These are phyloP conservation scores for Penstemon davidsonii DNA, from an alignment of 257 asterid species.

Conservation along the genomic window DNA sequence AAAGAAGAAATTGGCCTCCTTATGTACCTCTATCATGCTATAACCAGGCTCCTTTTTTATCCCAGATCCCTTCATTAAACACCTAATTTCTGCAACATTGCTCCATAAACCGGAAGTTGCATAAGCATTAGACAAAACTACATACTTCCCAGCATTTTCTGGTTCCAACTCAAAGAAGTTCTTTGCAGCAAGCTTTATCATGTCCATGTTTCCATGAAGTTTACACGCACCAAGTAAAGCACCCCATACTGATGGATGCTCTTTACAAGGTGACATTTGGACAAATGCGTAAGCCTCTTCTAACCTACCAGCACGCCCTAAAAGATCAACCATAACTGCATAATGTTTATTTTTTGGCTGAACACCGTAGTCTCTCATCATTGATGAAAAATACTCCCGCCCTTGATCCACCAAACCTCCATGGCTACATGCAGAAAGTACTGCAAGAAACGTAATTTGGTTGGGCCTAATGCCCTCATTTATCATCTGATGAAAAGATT, in stretches of 20 bases:
- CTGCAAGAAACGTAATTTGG: conserved; percentile 82
- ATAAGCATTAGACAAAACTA: conserved; percentile 83
- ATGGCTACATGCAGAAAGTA: conserved; percentile 90
- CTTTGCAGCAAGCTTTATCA: conserved; percentile 77
- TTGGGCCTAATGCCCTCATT: conserved; percentile 81
- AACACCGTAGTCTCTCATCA: conserved; percentile 71
- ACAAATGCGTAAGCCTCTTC: conserved; percentile 72
- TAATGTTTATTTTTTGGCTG: conserved; percentile 76
- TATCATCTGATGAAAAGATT: conserved; percentile 70
- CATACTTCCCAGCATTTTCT: conserved; percentile 80
- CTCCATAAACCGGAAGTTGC: conserved; percentile 88
- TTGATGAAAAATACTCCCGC: conserved; percentile 64
- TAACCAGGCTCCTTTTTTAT: conserved; percentile 82
- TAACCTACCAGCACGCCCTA: conserved; percentile 88
- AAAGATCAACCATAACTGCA: conserved; percentile 79
- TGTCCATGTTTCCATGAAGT: conserved; percentile 69
- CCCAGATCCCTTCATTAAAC: conserved; percentile 79
- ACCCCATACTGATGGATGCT: conserved; percentile 90
- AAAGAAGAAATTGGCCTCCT: conserved; percentile 68
- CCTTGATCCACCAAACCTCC: conserved; percentile 83
- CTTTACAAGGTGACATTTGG: conserved; percentile 54
- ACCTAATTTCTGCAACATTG: conserved; percentile 77
- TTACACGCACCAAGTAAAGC: conserved; percentile 85
- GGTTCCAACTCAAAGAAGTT: conserved; percentile 79
- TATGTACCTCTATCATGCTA: conserved; percentile 91